Percentiles rank a stretch among this genome's conserved stretches.
phyloP scores from a whole-genome alignment of 2,329 filamentous ascomycete genomes.

The Xylaria sp. region DNA sequence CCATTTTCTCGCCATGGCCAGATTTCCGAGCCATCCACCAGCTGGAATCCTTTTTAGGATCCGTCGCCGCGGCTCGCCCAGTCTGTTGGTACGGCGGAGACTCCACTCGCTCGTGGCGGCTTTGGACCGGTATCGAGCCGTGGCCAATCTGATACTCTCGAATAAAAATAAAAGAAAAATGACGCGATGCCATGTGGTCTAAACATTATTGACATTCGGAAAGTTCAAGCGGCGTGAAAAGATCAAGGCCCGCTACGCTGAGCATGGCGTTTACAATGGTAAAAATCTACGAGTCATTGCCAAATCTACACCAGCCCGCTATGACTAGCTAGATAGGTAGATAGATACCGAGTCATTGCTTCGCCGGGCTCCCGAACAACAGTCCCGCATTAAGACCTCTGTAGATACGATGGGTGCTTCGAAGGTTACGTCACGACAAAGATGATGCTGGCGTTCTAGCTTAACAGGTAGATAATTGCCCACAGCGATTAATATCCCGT shows the following conservation, averaged over 20 bases:
- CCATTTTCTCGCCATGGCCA: background rate
- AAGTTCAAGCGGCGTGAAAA: background rate
- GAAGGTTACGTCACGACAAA: background rate
- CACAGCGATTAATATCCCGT: too few species aligned
- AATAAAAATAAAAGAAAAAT: background rate
- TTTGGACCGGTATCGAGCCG: background rate
- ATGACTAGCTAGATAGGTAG: background rate
- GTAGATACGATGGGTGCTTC: background rate
- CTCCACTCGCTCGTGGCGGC: background rate
- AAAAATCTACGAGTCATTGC: background rate
- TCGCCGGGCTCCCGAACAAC: background rate
- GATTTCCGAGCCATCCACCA: slow-evolving; percentile 7
- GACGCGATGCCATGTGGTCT: background rate
- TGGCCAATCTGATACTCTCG: background rate
- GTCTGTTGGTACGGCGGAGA: slow-evolving; percentile 1
- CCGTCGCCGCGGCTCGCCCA: slow-evolving; percentile 19
- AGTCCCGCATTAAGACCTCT: background rate
- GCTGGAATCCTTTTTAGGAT: slow-evolving; percentile 2
- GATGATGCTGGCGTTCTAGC: background rate
- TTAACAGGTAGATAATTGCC: too few species aligned
- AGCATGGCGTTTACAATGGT: background rate
- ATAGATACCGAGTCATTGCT: background rate
- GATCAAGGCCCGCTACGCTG: background rate
- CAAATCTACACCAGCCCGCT: background rate
- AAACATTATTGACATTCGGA: background rate